Conservation (phyloP, 169 alveolate genomes). For the Plasmodium ovale region DNA sequence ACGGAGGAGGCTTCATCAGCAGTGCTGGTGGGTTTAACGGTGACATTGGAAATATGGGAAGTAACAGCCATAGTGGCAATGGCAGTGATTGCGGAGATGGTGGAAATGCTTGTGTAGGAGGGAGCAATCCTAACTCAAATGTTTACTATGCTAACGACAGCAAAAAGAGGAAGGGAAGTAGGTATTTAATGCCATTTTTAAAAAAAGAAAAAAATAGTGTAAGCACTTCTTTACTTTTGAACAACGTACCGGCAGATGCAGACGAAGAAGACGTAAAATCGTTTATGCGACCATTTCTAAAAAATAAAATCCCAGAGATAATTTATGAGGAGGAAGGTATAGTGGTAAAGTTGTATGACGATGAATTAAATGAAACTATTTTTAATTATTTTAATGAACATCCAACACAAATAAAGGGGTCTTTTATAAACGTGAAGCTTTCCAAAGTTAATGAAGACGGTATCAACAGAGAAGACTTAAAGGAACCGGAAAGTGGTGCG, state of each 20-base stretch:
- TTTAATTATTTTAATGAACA: constrained; percentile 54
- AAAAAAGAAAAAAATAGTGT: constrained; percentile 70
- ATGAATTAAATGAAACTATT: constrained; percentile 48
- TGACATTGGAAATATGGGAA: not conserved
- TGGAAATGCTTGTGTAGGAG: too few relatives aligned
- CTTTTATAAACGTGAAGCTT: constrained; percentile 34
- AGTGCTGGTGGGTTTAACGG: not conserved
- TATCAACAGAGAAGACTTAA: not conserved
- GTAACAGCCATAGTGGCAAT: not conserved
- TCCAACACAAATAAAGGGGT: constrained; percentile 69
- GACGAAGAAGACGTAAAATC: constrained; percentile 74
- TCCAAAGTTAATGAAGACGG: constrained; percentile 16
- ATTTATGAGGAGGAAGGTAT: constrained; percentile 27
- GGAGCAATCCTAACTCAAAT: not conserved
- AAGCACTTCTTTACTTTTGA: constrained; percentile 18
- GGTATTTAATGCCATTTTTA: constrained; percentile 43
- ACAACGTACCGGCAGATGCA: constrained; percentile 44
- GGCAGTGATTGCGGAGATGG: not conserved
- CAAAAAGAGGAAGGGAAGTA: constrained; percentile 65
- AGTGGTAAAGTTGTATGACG: constrained; percentile 57
- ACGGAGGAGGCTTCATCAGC: not conserved
- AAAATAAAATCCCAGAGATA: constrained; percentile 37
- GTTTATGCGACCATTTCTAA: constrained; percentile 65
- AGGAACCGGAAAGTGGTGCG: not conserved
- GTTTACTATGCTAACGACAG: constrained; percentile 34